Percentiles rank a stretch among this genome's conserved stretches.
These are phyloP conservation scores for Sutorius eximius DNA, from an alignment of 1,284 basidiomycete species.

Conservation along the genomic window DNA sequence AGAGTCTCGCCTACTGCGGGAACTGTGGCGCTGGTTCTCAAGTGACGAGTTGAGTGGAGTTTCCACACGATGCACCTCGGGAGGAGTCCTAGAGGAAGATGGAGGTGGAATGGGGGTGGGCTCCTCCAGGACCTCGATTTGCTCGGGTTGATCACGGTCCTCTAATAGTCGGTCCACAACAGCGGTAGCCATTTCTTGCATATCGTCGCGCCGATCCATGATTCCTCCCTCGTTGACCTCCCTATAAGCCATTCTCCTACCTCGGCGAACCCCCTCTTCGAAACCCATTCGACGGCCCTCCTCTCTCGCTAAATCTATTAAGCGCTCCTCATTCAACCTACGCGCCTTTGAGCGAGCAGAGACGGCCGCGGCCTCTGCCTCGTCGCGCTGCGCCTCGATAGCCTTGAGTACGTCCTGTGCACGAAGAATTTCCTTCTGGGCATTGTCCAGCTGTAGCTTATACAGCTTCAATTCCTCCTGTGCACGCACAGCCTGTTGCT, in stretches of 20 bases:
- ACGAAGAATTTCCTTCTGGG: constrained; percentile 57
- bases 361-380: constrained; percentile 49
- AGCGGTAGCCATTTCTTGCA: constrained; percentile 23
- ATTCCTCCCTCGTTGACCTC: constrained; percentile 22
- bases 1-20: constrained; percentile 22
- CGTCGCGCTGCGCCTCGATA: constrained; percentile 48
- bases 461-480: constrained; percentile 59
- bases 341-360: constrained; percentile 48
- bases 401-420: constrained; percentile 45
- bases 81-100: constrained; percentile 1
- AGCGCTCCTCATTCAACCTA: constrained; percentile 45
- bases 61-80: constrained; percentile 29
- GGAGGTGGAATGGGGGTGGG: constrained; percentile 24
- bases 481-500: constrained; percentile 50
- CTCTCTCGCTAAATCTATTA: constrained; percentile 50
- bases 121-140: constrained; percentile 19
- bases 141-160: constrained; percentile 22
- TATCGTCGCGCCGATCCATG: constrained; percentile 15
- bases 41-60: constrained; percentile 22
- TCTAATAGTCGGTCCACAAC: constrained; percentile 32
- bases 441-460: constrained; percentile 62
- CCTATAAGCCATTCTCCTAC: constrained; percentile 38
- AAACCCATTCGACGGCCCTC: constrained; percentile 56
- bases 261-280: constrained; percentile 52
- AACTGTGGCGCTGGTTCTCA: constrained; percentile 18